Evolutionary conservation across 2,329 filamentous ascomycete species (phyloP).

Genomic region (Sclerotinia subarctica): DNA sequence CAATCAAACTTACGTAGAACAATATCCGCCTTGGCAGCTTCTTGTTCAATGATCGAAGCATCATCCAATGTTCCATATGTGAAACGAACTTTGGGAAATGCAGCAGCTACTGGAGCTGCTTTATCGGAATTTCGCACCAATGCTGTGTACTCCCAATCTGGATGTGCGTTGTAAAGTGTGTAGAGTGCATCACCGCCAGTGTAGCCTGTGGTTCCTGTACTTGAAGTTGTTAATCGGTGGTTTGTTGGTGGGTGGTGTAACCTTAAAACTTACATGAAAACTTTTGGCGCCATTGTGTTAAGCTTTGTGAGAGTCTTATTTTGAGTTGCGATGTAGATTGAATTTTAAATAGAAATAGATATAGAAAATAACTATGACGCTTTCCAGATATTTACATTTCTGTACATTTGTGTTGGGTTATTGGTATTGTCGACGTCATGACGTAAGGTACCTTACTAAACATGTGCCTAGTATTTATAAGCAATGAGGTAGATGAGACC

Average conservation of each 20-base stretch:
- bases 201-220: conserved; percentile 28
- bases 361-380: no score
- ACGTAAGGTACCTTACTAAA: not conserved
- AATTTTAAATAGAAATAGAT: not conserved
- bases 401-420: not conserved
- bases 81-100: conserved; percentile 48
- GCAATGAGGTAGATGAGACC: not conserved
- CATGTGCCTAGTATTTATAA: conserved; percentile 2
- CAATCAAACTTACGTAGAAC: conserved; percentile 41
- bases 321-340: not conserved
- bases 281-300: conserved; percentile 29
- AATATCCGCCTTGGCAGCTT: conserved; percentile 48
- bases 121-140: conserved; percentile 49
- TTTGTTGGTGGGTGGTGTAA: not conserved
- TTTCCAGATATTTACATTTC: not conserved
- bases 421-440: not conserved
- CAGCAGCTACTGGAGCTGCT: conserved; percentile 44
- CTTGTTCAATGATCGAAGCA: conserved; percentile 43
- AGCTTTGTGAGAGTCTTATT: not conserved
- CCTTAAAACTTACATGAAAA: conserved; percentile 30
- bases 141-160: conserved; percentile 49
- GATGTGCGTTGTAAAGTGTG: conserved; percentile 44
- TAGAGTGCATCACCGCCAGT: conserved; percentile 46
- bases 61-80: conserved; percentile 51
- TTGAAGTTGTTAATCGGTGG: not conserved